phyloP scores from a whole-genome alignment of 345 rosid species.

The Draba incana region DNA sequence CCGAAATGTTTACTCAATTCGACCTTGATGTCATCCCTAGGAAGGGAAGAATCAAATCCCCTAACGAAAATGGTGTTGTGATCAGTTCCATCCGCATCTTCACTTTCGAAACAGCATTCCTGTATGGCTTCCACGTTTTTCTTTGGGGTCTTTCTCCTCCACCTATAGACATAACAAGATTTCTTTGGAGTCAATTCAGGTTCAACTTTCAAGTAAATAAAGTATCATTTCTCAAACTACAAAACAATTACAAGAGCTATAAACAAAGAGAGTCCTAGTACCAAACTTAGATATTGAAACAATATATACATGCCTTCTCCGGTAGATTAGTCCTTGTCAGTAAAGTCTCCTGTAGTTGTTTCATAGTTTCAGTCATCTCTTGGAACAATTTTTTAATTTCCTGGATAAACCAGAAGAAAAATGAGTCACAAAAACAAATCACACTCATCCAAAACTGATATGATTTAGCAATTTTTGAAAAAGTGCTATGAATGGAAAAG shows the following conservation, averaged over 20 bases:
- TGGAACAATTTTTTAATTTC: not conserved
- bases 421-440: not conserved
- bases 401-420: not conserved
- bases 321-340: not conserved
- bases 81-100: slow-evolving; percentile 43
- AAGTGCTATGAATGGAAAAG: no score
- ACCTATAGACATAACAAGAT: slow-evolving; percentile 5
- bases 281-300: no score
- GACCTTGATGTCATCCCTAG: slow-evolving; percentile 55
- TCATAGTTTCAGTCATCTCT: not conserved
- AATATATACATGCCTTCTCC: not conserved
- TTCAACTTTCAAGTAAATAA: not conserved
- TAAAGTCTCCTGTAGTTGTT: not conserved
- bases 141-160: slow-evolving; percentile 49
- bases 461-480: no score
- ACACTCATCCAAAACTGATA: not conserved
- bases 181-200: not conserved
- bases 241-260: not conserved
- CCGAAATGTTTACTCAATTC: slow-evolving; percentile 55
- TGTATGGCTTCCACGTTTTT: slow-evolving; percentile 33
- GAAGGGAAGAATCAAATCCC: slow-evolving; percentile 56
- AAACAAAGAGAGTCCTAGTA: no score
- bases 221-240: not conserved
- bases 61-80: slow-evolving; percentile 47
- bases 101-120: not conserved